Base-by-base conservation (phyloP, 2,329 filamentous ascomycete species). In the Hypoxylon sp. region DNA sequence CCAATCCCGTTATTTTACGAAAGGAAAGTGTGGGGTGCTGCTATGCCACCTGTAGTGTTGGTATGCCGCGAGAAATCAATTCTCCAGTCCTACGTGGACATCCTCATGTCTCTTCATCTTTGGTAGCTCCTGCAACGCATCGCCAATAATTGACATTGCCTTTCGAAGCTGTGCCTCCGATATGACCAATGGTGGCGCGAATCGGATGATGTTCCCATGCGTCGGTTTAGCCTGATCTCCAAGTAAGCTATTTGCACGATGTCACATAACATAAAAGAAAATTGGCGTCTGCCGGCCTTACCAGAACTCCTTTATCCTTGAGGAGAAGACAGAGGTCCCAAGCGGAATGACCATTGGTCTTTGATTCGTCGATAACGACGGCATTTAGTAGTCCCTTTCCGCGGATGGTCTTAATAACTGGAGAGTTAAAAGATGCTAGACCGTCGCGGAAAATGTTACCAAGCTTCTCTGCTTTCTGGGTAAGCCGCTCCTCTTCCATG, bases 291-390 rank as follows among this genome's bases (percentile, higher is more conserved):
- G 50, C 30, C 61, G 23, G 66, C 83, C 90, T 82, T 85, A 96
- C 93, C 86, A 99, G 79, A 61, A 99, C 83, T 63, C 96, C 96
- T 86, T 97, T 98, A 80, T 91, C 88, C 85, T 98, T 98, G 83
- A 97, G 88, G 76, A 98, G 81, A 84, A 99, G 88, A 80, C 96
- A 99, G 70, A 99, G 83, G 81, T 99, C 95, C 96, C 96, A 99
- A 8, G 96, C 96, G 52, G 90, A 91, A 78, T 94, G 91, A 43
- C 95, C 95, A 63, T 89, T 89, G 25, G 94, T 91, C 79, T 93
- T 91, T 58, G 85, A 85, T 82, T 99, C 95, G 76, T 99, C 94
- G 75, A 99, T 97, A 63, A 98, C 91, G 60, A 98, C 93, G 23
- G 96, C 96, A 79, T 99, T 99, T 70, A 99, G 84, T 73, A 99